Base-by-base conservation (phyloP, 2,329 filamentous ascomycete genomes). In the Aquanectria penicillioides region DNA sequence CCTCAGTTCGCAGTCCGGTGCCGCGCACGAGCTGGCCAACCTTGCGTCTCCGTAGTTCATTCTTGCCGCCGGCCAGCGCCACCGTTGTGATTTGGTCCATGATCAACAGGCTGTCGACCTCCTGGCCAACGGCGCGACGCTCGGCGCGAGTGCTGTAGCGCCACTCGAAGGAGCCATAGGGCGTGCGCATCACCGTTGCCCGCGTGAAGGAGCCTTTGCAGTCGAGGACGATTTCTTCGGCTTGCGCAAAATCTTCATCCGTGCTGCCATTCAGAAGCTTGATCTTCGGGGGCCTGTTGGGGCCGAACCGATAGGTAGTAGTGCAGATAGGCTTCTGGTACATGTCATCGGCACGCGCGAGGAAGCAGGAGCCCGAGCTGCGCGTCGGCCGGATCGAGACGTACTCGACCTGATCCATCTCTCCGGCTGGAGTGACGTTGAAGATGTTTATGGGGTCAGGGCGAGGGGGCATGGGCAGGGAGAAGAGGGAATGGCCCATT, bases 271-370 rank as follows among this genome's bases (percentile, higher is more conserved):
- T 57, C 18, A 60, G 25, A 41, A 73, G 63, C 28, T 64, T 59
- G 20, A 89, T 72, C 37, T 78, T 71, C 3, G 86, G 86, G 6
- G 82, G 78, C 3, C 78, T 77, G 34, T 77, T 78, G 2, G 85
- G 85, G 0, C 86, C 86, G 65, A 83, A 87, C 62, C 80, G 81
- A 72, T 88, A 88, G 4, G 77, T 80, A 0, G 86, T 88, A 1
- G 71, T 76, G 61, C 78, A 81, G n/a, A 86, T 66, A 5, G 79
- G 71, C 11, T 67, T 55, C n/a, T 68, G 67, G 2, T 58, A 48
- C 5, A 67, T 63, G 12, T 78, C 75, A 29, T 77, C 74, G 18
- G 75, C 78, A 29, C 81, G 72, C 4, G 83, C 71, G 43, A 86
- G 79, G 61, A 78, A 77, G 59, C 83, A 79, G 28, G 75, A 79